These are phyloP conservation scores for Glycine soja DNA, from an alignment of 306 rosid species.

Conservation along the genomic window DNA sequence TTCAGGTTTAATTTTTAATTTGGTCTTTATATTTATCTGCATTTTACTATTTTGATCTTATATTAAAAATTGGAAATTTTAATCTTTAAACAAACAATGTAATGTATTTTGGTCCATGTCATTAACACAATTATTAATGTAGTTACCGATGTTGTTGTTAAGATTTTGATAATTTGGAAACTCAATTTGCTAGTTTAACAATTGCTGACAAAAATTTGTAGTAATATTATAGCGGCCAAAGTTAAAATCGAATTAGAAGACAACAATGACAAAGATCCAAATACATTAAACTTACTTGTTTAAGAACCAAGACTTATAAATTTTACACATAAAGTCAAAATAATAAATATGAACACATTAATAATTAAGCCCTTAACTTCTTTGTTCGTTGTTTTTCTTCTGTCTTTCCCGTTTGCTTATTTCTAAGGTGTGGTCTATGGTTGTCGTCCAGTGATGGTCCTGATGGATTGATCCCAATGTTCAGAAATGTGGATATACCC, in stretches of 20 bases:
- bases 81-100: background rate
- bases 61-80: background rate
- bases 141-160: too few species aligned
- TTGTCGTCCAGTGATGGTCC: constrained; percentile 21
- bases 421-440: constrained; percentile 5
- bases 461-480: background rate
- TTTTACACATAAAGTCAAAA: background rate
- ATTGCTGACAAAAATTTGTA: too few species aligned
- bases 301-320: too few species aligned
- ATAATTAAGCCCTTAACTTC: background rate
- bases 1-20: background rate
- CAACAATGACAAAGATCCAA: too few species aligned
- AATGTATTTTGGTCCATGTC: too few species aligned
- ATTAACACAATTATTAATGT: too few species aligned
- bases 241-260: too few species aligned
- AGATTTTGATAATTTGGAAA: too few species aligned
- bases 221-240: too few species aligned
- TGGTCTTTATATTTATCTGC: background rate
- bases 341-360: background rate
- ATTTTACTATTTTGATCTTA: background rate
- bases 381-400: background rate
- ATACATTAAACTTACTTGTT: background rate
- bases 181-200: too few species aligned
- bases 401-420: background rate
- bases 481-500: background rate